A percentile compares a stretch with the other conserved stretches of the same genome.
Evolutionary conservation across 2,329 filamentous ascomycete genomes (phyloP).

Genomic region (Monosporascus cannonballus): DNA sequence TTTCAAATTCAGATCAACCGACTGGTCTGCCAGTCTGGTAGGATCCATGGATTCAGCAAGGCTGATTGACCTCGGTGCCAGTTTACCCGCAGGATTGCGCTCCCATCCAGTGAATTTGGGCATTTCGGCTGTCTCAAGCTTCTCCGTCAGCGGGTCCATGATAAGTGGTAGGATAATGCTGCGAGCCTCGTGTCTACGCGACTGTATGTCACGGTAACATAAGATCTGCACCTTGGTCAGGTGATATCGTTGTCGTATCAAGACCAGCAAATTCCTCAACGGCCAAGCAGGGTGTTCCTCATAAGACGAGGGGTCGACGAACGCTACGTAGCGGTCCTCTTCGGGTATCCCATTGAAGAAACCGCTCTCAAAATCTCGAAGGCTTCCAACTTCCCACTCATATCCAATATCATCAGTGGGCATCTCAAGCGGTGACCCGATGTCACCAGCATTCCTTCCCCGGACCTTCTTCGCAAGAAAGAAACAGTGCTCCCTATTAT

Average conservation of each 20-base stretch:
- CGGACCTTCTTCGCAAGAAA: constrained; percentile 81
- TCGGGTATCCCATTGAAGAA: constrained; percentile 72
- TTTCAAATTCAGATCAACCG: constrained; percentile 93
- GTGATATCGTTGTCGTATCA: constrained; percentile 77
- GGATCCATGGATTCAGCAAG: constrained; percentile 94
- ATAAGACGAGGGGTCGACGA: constrained; percentile 91
- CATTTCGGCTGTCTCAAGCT: constrained; percentile 47
- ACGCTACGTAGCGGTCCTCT: constrained; percentile 77
- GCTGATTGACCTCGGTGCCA: constrained; percentile 72
- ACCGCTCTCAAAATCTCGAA: constrained; percentile 74
- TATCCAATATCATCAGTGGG: constrained; percentile 55
- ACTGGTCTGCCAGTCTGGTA: constrained; percentile 77
- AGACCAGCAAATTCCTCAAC: constrained; percentile 77
- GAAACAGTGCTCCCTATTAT: constrained; percentile 84
- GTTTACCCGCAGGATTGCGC: constrained; percentile 69
- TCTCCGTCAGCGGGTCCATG: constrained; percentile 39
- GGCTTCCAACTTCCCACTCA: constrained; percentile 69
- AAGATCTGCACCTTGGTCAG: constrained; percentile 74
- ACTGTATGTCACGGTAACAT: constrained; percentile 81
- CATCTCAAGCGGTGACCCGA: constrained; percentile 43
- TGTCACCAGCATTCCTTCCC: constrained; percentile 23
- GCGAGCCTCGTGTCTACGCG: constrained; percentile 69
- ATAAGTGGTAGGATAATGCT: constrained; percentile 70
- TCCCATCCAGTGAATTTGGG: constrained; percentile 97
- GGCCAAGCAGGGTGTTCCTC: constrained; percentile 86